Percentiles rank a stretch among this genome's conserved stretches.
Conservation (phyloP, 2,329 filamentous ascomycete species). For the Xylaria multiplex region DNA sequence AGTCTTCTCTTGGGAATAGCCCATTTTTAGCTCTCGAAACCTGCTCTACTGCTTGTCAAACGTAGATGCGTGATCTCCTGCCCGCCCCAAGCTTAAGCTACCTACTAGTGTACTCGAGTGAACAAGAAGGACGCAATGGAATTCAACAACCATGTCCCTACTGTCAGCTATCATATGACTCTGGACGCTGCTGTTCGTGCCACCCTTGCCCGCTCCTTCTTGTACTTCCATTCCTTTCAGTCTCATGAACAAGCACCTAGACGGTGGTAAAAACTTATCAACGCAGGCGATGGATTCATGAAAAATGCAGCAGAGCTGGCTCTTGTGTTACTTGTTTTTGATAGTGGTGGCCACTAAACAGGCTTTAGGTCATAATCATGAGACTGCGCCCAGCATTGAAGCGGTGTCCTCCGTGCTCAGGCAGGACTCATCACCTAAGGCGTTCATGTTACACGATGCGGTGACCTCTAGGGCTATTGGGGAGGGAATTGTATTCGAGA, state of each 20-base stretch:
- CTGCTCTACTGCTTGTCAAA: conserved; percentile 28
- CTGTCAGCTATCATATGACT: conserved; percentile 36
- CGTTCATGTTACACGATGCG: background rate
- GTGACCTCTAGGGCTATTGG: conserved; percentile 31
- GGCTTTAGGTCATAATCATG: conserved; percentile 39
- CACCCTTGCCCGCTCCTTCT: conserved; percentile 32
- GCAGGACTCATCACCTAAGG: conserved; percentile 1
- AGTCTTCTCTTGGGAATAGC: conserved; percentile 25
- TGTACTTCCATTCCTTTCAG: conserved; percentile 36
- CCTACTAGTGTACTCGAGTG: background rate
- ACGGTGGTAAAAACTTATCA: conserved; percentile 35
- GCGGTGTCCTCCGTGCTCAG: conserved; percentile 2
- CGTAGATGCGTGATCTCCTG: conserved; percentile 39
- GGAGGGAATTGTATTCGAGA: conserved; percentile 28
- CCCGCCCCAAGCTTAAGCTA: conserved; percentile 6
- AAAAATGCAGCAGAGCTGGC: conserved; percentile 49
- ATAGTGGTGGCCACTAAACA: conserved; percentile 47
- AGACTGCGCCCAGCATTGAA: conserved; percentile 26
- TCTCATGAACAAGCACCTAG: conserved; percentile 41
- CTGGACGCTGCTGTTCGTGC: conserved; percentile 37
- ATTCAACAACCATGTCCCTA: conserved; percentile 16
- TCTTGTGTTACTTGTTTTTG: conserved; percentile 46
- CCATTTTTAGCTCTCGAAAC: conserved; percentile 25
- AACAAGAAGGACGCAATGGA: conserved; percentile 19
- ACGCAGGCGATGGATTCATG: conserved; percentile 45